Evolutionary conservation across 495 filamentous ascomycete species (phyloP), one percentile per base, ranked within the genome.

Genomic region (Schizothecium vesticola): DNA sequence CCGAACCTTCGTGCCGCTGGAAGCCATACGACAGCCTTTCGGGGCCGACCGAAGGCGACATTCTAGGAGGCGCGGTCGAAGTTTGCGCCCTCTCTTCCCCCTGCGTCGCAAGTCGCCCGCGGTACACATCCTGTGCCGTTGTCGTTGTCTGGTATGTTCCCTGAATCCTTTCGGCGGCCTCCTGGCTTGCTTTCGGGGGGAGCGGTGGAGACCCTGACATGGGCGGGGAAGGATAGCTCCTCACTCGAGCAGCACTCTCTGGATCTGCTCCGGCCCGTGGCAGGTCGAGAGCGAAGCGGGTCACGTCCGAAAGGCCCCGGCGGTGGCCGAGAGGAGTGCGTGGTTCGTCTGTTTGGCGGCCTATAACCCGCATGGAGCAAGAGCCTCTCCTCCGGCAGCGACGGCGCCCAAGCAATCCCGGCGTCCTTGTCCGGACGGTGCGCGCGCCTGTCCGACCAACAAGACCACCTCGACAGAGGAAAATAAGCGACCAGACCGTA

Each of bases 161-260:
- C 77, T 84, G 83, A 77, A 77, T 80, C 80, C 81, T 82, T 80
- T 86, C 83, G 83, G 80, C 84, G 77, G 77, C 82, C 81, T 84
- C 85, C 80, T 79, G 84, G 78, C 80, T 87, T 78, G 83, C 80
- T 81, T 90, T 88, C 77, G 83, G 84, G 80, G 89, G 87, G 72
- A 85, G 83, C 79, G 85, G 86, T 78, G 89, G 88, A 82, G 89
- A 90, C 78, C 89, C 88, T 86, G 91, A 92, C 91, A 94, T 94
- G 86, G 89, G 89, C 86, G 89, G 89, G 84, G 89, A 90, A 81
- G 87, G 86, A 79, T 90, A 86, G 79, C 88, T 88, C 86, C 85
- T 83, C 72, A 76, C 82, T 75, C 80, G 85, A 86, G 82, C 83
- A 87, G 79, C 81, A 84, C 84, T 84, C 82, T 84, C 87, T 78